A percentile compares a stretch with the other conserved stretches of the same genome.
phyloP scores from a whole-genome alignment of 108 stramenopile genomes.

The Fistulifera pelliculosa region DNA sequence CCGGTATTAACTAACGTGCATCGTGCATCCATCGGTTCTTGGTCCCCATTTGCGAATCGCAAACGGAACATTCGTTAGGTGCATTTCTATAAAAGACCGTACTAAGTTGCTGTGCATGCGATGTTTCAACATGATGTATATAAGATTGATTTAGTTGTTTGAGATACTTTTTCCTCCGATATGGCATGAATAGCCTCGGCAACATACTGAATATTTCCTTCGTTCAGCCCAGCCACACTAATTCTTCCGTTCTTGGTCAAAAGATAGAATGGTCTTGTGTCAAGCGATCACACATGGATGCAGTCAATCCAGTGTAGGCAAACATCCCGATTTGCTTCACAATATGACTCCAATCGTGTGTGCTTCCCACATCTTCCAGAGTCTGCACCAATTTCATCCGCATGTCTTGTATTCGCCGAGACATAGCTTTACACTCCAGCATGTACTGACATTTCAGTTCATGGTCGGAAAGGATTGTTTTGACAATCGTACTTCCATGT shows the following conservation, averaged over 20 bases:
- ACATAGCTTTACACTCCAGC: conserved; percentile 77
- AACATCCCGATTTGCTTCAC: conserved; percentile 95
- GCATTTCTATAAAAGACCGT: too few relatives aligned
- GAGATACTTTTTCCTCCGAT: conserved; percentile 43
- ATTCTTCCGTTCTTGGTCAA: conserved; percentile 88
- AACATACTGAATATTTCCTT: conserved; percentile 78
- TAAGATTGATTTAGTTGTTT: not conserved
- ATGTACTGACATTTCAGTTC: conserved; percentile 51
- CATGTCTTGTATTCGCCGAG: conserved; percentile 76
- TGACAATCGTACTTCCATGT: conserved; percentile 83
- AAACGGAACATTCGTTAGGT: too few relatives aligned
- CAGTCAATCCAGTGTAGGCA: conserved; percentile 82
- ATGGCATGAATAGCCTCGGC: conserved; percentile 83
- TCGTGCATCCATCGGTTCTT: too few relatives aligned
- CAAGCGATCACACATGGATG: conserved; percentile 72
- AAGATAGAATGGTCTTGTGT: conserved; percentile 74
- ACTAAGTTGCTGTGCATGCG: too few relatives aligned
- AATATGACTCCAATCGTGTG: conserved; percentile 84
- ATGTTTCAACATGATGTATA: too few relatives aligned
- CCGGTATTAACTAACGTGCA: too few relatives aligned
- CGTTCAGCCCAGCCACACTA: conserved; percentile 87
- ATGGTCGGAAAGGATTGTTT: conserved; percentile 62
- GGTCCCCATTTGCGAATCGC: too few relatives aligned
- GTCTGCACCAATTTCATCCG: conserved; percentile 48
- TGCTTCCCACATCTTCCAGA: conserved; percentile 51